These are phyloP conservation scores for Wallacemonas sp. DNA, from an alignment of 208 protist genomes.

Conservation along the genomic window DNA sequence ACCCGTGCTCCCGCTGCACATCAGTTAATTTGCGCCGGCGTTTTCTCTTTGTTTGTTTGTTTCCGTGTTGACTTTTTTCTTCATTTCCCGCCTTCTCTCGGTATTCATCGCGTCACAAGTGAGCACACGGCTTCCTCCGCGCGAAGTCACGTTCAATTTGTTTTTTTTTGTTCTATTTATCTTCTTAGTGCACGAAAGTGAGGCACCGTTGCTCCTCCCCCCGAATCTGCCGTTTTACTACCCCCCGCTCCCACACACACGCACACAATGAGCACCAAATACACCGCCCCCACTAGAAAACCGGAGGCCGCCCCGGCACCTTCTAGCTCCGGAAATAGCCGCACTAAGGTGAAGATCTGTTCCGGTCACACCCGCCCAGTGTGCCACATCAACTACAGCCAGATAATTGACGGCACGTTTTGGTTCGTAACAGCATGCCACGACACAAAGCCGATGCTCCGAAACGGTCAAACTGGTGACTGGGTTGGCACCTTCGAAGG, in stretches of 20 bases:
- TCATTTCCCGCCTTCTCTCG: no score
- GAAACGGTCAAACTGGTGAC: slow-evolving; percentile 94
- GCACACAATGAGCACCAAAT: slow-evolving; percentile 55
- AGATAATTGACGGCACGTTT: slow-evolving; percentile 89
- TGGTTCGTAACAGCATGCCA: slow-evolving; percentile 92
- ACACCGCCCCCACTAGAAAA: slow-evolving; percentile 62
- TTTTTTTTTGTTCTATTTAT: background rate
- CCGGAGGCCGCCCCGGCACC: slow-evolving; percentile 18
- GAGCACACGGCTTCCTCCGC: no score
- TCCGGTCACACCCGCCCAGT: slow-evolving; percentile 89
- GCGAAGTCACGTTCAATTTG: no score
- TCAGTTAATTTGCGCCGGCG: no score
- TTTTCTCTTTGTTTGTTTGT: background rate
- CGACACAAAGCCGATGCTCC: slow-evolving; percentile 93
- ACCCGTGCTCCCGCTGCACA: no score
- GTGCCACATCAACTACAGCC: slow-evolving; percentile 92
- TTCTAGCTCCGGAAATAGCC: slow-evolving; percentile 14
- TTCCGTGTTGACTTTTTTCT: background rate
- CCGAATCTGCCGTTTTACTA: no score
- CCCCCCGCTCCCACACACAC: slow-evolving; percentile 1
- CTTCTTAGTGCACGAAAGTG: no score
- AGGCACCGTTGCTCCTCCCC: no score
- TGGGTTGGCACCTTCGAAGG: slow-evolving; percentile 96
- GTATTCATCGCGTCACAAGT: background rate
- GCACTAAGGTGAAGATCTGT: slow-evolving; percentile 91